Base-by-base conservation (phyloP, 169 alveolate species). In the Perkinsus chesapeaki region DNA sequence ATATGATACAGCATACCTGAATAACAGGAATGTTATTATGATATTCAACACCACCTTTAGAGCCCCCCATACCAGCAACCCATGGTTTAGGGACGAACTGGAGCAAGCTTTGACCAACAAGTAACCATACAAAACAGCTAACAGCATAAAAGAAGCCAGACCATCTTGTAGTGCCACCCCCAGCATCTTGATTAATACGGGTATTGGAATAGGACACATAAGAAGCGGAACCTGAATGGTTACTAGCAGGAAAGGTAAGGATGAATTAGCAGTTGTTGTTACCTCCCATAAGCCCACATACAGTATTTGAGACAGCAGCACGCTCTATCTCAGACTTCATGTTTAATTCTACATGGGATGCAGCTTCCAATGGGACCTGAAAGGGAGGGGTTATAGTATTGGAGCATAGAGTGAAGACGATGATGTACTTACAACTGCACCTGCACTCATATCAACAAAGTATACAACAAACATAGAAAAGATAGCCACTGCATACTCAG, bases 391-490 rank as follows among this genome's bases (percentile, higher is more conserved):
- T 60, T 27, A 23, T 16, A 5, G 60, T 16, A 43, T 5, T 9
- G 60, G 23, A 43, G 60, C 60, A 43, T 5, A 5, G 16, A 16
- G 23, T 5, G 60, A 5, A 43, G 60, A 5, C 60, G 23, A 60
- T 60, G 82, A 60, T 1, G 31, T 60, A 60, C 82, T 60, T 23
- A 60, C 82, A 60, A 60, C 82, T 60, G 82, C 82, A 27, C 82
- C 82, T 60, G 82, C 82, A 60, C 82, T 60, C 82, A 60, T 60
- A 60, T 60, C 82, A 60, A 60, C 82, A 60, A 60, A 60, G 82
- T 60, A 60, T 1, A 60, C 82, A 34, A 60, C 82, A 16, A 60
- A 60, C 82, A 60, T 60, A 9, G 82, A 60, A 34, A 60, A 60
- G 12, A 60, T 60, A 23, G 82, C 82, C 12, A 60, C 82, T 20